Evolutionary conservation across 306 rosid genomes (phyloP), one percentile per base, ranked within the genome.

Genomic region (Abrus precatorius): DNA sequence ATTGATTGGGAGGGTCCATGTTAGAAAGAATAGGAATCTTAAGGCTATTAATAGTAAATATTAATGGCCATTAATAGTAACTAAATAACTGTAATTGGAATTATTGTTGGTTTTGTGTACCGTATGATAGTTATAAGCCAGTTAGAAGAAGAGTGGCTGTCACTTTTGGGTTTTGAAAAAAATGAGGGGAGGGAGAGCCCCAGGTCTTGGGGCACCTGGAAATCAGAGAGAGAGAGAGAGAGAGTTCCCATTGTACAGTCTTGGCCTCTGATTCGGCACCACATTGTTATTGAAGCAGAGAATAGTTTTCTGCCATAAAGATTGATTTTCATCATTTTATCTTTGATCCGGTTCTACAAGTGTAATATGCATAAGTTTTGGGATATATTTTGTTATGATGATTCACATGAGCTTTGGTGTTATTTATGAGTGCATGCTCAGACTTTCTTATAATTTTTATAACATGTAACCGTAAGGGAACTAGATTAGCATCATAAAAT

Each of bases 391-490:
- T 59, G 79, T 29, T 66, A 54, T 60, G 38, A 53, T 64, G n/a
- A 67, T 30, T 13, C 27, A 29, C 36, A 13, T 67, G 48, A 44
- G 75, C 5, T 68, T 43, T 78, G 69, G 48, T 40, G 56, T 38
- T 49, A 64, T 64, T 38, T 76, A 63, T 74, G 56, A 36, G 27
- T 45, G 33, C 28, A 34, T 34, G 34, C 72, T 75, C 48, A 14
- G 20, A 62, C 48, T 28, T 36, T 53, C 10, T 20, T n/a, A 44
- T 20, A 5, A 9, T 59, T 20, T 20, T 20, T 41, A 43, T 57
- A n/a, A 40, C n/a, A 44, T 14, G 40, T 9, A 14, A 9, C 55
- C 4, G 0, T 56, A 29, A 44, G 68, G 27, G 9, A 74, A 44
- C 49, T 45, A 5, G 47, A 49, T 44, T 53, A 40, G 48, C 61